Percentiles rank a stretch among this genome's conserved stretches.
Conservation (phyloP, 441 rosid species). For the Populus tomentosa region DNA sequence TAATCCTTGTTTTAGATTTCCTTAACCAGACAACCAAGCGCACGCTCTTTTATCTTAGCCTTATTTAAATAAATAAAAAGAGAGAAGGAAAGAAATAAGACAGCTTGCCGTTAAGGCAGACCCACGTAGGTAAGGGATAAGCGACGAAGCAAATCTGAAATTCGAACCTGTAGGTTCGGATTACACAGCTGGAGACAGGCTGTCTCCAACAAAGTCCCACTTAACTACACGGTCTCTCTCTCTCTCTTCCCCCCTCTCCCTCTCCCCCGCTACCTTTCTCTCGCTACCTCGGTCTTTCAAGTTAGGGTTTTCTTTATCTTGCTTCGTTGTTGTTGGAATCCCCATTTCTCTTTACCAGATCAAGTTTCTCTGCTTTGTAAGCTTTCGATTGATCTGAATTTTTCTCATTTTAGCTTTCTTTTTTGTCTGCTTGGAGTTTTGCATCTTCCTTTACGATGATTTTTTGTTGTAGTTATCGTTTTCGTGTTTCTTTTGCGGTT, state of each 20-base stretch:
- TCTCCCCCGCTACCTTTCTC: constrained; percentile 1
- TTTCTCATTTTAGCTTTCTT: constrained; percentile 10
- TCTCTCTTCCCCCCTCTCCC: background rate
- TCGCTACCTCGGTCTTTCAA: constrained; percentile 3
- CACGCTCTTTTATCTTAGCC: background rate
- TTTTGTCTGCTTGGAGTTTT: background rate
- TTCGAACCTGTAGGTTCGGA: constrained; percentile 49
- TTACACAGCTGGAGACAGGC: constrained; percentile 96
- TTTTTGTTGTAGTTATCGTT: background rate
- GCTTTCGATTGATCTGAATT: constrained; percentile 32
- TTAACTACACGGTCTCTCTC: constrained; percentile 35
- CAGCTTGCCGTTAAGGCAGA: constrained; percentile 31
- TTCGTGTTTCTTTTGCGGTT: background rate
- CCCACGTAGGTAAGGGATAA: constrained; percentile 37
- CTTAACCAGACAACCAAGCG: constrained; percentile 3
- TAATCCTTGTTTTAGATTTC: background rate
- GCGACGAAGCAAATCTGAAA: constrained; percentile 7
- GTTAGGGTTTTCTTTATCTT: constrained; percentile 51
- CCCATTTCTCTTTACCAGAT: constrained; percentile 34
- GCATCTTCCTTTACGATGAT: background rate
- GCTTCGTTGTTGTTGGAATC: constrained; percentile 22
- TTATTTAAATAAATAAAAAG: background rate
- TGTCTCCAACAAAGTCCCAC: constrained; percentile 98
- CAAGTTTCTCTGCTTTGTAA: constrained; percentile 58
- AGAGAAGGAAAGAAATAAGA: background rate